Conservation (phyloP, 2,329 filamentous ascomycete genomes). For the Monascus ruber region DNA sequence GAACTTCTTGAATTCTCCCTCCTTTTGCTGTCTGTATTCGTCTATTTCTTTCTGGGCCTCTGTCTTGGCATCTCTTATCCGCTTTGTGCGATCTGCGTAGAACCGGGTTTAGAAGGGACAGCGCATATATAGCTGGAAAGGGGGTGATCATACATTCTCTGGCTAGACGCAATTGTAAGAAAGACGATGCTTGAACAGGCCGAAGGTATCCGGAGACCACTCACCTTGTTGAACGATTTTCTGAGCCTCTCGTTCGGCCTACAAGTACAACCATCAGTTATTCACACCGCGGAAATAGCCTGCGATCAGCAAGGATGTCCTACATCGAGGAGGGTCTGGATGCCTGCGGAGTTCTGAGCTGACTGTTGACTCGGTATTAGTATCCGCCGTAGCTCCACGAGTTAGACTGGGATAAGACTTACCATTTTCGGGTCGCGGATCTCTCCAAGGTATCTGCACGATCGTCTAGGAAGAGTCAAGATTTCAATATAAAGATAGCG, state of each 20-base stretch:
- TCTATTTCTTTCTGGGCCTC: constrained; percentile 98
- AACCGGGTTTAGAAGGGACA: constrained; percentile 1
- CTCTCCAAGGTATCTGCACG: not conserved
- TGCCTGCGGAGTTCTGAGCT: constrained; percentile 95
- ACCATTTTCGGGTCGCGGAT: not conserved
- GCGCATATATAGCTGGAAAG: constrained; percentile 3
- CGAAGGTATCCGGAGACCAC: constrained; percentile 10
- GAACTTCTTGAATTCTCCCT: constrained; percentile 89
- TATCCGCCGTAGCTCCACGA: not conserved
- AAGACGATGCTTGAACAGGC: not conserved
- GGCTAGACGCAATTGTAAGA: constrained; percentile 39
- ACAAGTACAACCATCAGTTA: constrained; percentile 7
- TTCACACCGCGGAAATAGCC: not conserved
- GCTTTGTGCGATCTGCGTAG: constrained; percentile 72
- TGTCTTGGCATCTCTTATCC: constrained; percentile 88
- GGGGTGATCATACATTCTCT: constrained; percentile 61
- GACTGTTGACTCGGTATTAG: constrained; percentile 47
- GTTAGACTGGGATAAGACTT: not conserved
- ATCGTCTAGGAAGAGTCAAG: not conserved
- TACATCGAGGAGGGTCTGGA: constrained; percentile 98
- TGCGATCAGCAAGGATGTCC: constrained; percentile 20
- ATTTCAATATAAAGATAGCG: constrained; percentile 8
- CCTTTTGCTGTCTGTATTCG: constrained; percentile 78
- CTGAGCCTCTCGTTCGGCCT: constrained; percentile 97
- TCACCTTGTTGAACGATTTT: constrained; percentile 97